Base-by-base conservation (phyloP, 140 eudicot genomes). In the Ambrosia hybrid region DNA sequence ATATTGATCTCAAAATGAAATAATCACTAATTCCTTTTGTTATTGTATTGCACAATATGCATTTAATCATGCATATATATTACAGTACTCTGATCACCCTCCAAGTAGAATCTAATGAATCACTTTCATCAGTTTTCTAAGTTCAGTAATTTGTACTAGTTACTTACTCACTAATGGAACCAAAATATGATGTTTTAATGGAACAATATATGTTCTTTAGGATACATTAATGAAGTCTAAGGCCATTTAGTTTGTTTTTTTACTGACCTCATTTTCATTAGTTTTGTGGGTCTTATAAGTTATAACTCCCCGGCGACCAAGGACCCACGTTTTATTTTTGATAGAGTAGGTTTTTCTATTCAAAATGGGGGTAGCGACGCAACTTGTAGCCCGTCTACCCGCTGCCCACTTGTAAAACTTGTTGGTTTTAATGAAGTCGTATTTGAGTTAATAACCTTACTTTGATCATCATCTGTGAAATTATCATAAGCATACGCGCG, bases 191-290 rank as follows among this genome's bases (percentile, higher is more conserved):
- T 4, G 46, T 52, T 4, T 65, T 1, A 76, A 30, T 67, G 52
- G 39, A 38, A 52, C 65, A 39, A 6, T 36, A 74, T 39, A 64
- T 8, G 67, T 53, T 75, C 51, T n/a, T 55, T 55, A 46, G 51
- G 49, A 45, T 56, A 38, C 56, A 41, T 17, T 68, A 56, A 15
- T 62, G 58, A 67, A 63, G 56, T 52, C 13, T 17, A 53, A 65
- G 72, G 66, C 13, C 65, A 12, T 58, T 57, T 6, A 41, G 8
- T 41, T 41, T 41, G 9, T 41, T 41, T 41, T 41, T 41, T 41
- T 41, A 5, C 6, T 39, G 5, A 39, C 45, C 6, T 6, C 26
- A 21, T 21, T 21, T 21, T 21, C 26, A 21, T 21, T 21, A 21
- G 26, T 21, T 9, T 41, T 67, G 41, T 67, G 66, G 59, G 26